Conservation (phyloP, 805 yeast genomes). For the Saturnispora hagleri region DNA sequence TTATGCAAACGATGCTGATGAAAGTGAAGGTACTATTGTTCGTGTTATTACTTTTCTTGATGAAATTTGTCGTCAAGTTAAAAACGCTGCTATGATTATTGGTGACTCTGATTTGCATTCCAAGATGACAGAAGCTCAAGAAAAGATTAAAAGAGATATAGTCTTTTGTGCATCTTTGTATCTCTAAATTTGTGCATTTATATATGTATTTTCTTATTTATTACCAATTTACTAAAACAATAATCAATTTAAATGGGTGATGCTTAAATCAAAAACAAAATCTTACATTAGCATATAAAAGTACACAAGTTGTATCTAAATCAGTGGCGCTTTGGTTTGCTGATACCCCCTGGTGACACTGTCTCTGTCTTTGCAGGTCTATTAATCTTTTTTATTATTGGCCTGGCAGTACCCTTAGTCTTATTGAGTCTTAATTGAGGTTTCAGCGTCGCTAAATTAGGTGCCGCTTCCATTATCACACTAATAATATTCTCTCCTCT, state of each 20-base stretch:
- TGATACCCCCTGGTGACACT: constrained; percentile 7
- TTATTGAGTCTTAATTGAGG: constrained; percentile 26
- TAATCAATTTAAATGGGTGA: not conserved
- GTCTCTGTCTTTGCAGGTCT: constrained; percentile 9
- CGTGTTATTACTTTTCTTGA: constrained; percentile 90
- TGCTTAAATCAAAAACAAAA: no score
- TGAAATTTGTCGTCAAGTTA: constrained; percentile 91
- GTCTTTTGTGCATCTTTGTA: constrained; percentile 95
- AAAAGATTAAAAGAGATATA: constrained; percentile 89
- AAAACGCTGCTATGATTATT: constrained; percentile 85
- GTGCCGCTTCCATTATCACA: constrained; percentile 59
- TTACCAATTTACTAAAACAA: not conserved
- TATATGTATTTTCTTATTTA: no score
- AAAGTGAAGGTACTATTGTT: constrained; percentile 85
- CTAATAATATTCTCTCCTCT: constrained; percentile 85
- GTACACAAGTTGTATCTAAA: not conserved
- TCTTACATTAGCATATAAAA: not conserved
- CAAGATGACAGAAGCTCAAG: constrained; percentile 89
- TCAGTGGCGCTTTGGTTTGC: constrained; percentile 8
- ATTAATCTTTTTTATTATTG: constrained; percentile 20
- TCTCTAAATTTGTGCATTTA: constrained; percentile 33
- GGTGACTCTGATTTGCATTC: constrained; percentile 88
- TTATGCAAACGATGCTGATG: constrained; percentile 65
- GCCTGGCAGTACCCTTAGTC: constrained; percentile 27
- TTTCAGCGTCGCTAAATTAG: constrained; percentile 27